Evolutionary conservation across 768 basidiomycete species (phyloP), one percentile per base, ranked within the genome.

Genomic region (Leccinum variicolor): DNA sequence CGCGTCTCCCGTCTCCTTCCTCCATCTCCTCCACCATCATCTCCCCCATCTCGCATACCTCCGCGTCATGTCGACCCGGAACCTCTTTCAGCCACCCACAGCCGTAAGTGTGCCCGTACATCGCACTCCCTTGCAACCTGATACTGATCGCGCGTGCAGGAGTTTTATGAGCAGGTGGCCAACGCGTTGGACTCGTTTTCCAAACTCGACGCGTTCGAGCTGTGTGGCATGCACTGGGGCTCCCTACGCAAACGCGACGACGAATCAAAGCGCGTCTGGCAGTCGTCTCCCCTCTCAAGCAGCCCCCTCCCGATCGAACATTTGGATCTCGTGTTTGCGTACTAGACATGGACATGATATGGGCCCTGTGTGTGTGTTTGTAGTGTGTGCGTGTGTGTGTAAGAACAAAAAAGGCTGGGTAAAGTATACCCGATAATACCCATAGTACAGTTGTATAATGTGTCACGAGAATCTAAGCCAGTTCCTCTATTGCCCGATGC

Each of bases 151-250:
- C 36, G 31, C 28, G 29, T 13, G 10, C 65, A 90, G 86, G 75
- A 78, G 19, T 87, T 87, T 66, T 86, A 86, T 64, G 75, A 82
- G 49, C 78, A 85, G 60, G 81, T 87, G 45, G 80, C 86, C 53
- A 72, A 73, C 50, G 75, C 77, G 6, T 77, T 92, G 59, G 75
- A 79, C n/a, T 78, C 79, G 8, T 80, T 91, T 60, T 74, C 81
- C n/a, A 73, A 81, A 54, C 79, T 91, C 34, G 74, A 79, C 60
- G 81, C 82, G 48, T 89, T 89, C 65, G 89, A 90, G 67, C 81
- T 91, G 28, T 85, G 81, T 49, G 90, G 89, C 33, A 83, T 90
- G 73, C 86, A 86, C 62, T 91, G 89, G 87, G 78, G 80, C 50
- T 84, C 83, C 6, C 77, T 79, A n/a, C 76, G 72, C 48, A 75